phyloP scores from a whole-genome alignment of 1,284 basidiomycete genomes.

The Pyrrhoderma lamaoense region DNA sequence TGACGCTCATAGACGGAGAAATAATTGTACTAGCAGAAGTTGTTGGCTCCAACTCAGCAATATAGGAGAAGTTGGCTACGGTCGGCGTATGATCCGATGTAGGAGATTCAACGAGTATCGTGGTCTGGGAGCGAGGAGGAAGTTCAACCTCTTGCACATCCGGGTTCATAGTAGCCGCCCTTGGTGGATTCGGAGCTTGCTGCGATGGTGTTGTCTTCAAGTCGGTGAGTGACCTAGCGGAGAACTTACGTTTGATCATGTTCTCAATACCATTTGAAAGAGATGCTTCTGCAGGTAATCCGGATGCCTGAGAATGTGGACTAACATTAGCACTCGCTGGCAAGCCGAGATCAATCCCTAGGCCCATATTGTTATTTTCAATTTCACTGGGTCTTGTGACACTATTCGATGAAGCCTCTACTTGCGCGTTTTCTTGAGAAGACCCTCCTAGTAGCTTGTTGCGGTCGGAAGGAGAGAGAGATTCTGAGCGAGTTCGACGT shows the following conservation, averaged over 20 bases:
- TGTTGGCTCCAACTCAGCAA: conserved; percentile 20
- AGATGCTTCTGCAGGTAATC: conserved; percentile 1
- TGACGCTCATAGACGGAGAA: conserved; percentile 18
- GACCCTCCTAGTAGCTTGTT: no score
- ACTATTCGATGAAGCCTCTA: no score
- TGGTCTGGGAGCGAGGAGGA: conserved; percentile 10
- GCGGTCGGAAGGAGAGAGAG: conserved; percentile 3
- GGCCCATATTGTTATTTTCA: background rate
- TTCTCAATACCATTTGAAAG: conserved; percentile 7
- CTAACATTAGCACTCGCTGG: conserved; percentile 2
- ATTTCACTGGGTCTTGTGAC: background rate
- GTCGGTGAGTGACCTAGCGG: conserved; percentile 20
- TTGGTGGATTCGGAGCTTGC: conserved; percentile 19
- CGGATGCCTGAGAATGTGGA: conserved; percentile 4
- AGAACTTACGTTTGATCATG: conserved; percentile 10
- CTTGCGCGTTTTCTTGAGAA: no score
- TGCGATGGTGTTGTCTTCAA: conserved; percentile 3
- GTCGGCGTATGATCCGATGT: conserved; percentile 27
- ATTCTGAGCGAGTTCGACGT: conserved; percentile 9
- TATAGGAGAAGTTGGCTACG: conserved; percentile 25
- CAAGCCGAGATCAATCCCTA: conserved; percentile 13
- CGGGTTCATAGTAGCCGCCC: conserved; percentile 1
- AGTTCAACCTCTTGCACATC: conserved; percentile 16
- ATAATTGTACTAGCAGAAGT: conserved; percentile 19
- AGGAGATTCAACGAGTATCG: conserved; percentile 44